Base-by-base conservation (phyloP, 768 basidiomycete genomes). In the Tubosaeta brunneosetosa region DNA sequence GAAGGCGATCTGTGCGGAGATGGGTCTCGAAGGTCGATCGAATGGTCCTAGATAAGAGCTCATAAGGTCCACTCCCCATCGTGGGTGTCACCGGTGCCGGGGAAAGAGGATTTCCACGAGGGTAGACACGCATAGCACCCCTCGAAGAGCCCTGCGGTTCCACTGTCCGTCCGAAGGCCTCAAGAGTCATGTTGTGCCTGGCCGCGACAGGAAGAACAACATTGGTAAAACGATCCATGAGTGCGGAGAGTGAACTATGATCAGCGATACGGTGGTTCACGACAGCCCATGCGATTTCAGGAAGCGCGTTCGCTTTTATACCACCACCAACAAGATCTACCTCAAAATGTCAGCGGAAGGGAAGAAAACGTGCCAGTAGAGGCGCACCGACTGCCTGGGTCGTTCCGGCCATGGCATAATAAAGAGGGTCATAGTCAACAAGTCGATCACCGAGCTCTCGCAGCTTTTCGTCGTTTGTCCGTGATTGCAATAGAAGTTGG, bases 231-330 rank as follows among this genome's bases (percentile, higher is more conserved):
- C 12, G 42, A 27, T 5, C 25, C 4, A 43, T 43, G 3, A 43
- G 6, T 22, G 14, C 25, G 16, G 26, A 12, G 14, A 14, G 12
- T 5, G 42, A 27, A 16, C 25, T 27, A 26, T 43, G 14, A 27
- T 25, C 25, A 26, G 42, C 42, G 16, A 43, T 27, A 8, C 42
- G 26, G 25, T 43, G 14, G 42, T 43, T 27, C 25, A 22, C 42
- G 26, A 43, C 42, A 1, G 42, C 42, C 42, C 42, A 43, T 43
- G 42, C 25, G 14, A 27, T 6, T 14, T 43, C 26, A 14, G 42
- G 42, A 43, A 43, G 66, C 3, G 76, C 75, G 49, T 79, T 77
- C 38, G 70, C 63, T 66, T 80, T 80, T 2, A 71, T 68, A 27
- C 42, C 42, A 3, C 42, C 42, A 26, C 42, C 42, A 4, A 43